A percentile compares a stretch with the other conserved stretches of the same genome.
Conservation (phyloP, 345 rosid species). For the Triadica sebifera region DNA sequence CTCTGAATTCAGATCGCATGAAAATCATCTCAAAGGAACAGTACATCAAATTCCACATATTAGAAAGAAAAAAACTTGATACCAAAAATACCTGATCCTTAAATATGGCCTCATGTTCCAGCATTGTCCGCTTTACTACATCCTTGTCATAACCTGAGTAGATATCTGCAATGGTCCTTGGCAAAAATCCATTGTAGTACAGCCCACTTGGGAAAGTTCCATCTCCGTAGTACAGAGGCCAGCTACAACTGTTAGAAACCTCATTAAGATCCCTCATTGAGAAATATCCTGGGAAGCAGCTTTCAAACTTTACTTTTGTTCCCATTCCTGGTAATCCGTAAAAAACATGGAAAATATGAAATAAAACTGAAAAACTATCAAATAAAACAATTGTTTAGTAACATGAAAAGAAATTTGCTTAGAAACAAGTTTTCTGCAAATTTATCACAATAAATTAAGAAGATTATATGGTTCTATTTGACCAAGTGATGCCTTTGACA, state of each 20-base stretch:
- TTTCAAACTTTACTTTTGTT: slow-evolving; percentile 66
- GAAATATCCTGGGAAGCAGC: slow-evolving; percentile 56
- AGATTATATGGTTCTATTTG: neutral
- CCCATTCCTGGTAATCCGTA: slow-evolving; percentile 58
- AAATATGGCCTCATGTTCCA: slow-evolving; percentile 80
- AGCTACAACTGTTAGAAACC: slow-evolving; percentile 59
- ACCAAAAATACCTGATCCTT: slow-evolving; percentile 62
- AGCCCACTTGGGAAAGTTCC: slow-evolving; percentile 45
- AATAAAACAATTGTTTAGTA: neutral
- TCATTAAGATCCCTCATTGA: slow-evolving; percentile 72
- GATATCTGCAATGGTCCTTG: slow-evolving; percentile 43
- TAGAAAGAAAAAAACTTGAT: neutral
- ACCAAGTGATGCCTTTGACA: neutral
- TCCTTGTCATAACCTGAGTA: slow-evolving; percentile 55
- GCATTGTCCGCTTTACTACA: slow-evolving; percentile 65
- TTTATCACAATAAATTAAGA: neutral
- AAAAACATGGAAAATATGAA: slow-evolving; percentile 15
- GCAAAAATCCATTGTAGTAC: slow-evolving; percentile 45
- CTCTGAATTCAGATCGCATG: neutral
- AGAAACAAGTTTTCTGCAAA: neutral
- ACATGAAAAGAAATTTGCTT: neutral
- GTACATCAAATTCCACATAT: neutral
- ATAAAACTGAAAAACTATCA: neutral
- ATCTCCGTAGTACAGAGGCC: slow-evolving; percentile 54
- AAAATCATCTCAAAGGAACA: neutral